Evolutionary conservation across 83 land plant genomes (phyloP), one percentile per base, ranked within the genome.

Genomic region (Isoetes engelmannii): DNA sequence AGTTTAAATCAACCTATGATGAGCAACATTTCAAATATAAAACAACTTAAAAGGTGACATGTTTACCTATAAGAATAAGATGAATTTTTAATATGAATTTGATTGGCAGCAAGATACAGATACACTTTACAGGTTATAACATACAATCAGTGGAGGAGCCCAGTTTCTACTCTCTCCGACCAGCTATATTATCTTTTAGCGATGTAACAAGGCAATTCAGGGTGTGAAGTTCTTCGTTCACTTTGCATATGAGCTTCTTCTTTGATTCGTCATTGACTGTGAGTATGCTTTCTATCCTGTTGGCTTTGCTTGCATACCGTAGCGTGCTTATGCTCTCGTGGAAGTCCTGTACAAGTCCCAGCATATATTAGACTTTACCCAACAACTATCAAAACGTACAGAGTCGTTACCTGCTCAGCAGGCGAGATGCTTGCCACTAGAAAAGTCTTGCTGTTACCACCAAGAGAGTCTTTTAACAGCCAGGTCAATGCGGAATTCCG

Each of bases 241-340:
- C 68, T 54, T 74, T 74, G 48, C 21, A 44, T 9, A 57, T 50
- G 15, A 68, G 48, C 47, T 66, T 59, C 63, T 68, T 74, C 76
- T 48, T 74, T 4, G 74, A 28, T 18, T 74, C 71, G 19, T 70
- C 60, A 46, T 66, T 63, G 5, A 37, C 48, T 20, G 46, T 57
- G 15, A 60, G 42, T 47, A 59, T 28, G 47, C 76, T 47, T 51
- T 74, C 63, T 45, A 74, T 74, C 49, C 73, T 71, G 75, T 68
- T 68, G 5, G 76, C 76, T 74, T 68, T 74, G n/a, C 63, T 53
- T 10, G 76, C 76, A 57, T 57, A 74, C 42, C 61, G 15, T 1
- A 74, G 51, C 12, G 76, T 74, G 49, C 45, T 71, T 15, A 74
- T 73, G 68, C 76, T 74, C 75, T 74, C 76, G 20, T 74, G 76